These are phyloP conservation scores for Hanseniaspora mollemarum DNA, from an alignment of 805 yeast genomes.

Conservation along the genomic window DNA sequence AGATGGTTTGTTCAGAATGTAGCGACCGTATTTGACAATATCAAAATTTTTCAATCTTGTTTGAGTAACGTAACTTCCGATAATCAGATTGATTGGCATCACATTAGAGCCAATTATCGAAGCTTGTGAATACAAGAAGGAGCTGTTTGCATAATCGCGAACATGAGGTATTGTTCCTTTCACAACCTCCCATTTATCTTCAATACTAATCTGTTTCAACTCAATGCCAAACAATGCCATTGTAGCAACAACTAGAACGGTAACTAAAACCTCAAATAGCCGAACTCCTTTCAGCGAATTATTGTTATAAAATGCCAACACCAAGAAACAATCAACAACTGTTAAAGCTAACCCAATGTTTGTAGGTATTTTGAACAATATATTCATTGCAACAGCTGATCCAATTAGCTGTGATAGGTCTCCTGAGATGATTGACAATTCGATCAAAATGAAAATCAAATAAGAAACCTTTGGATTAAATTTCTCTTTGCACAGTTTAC, in stretches of 20 bases:
- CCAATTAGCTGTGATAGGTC: constrained; percentile 97
- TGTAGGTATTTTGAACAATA: constrained; percentile 67
- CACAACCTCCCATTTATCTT: constrained; percentile 48
- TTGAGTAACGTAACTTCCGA: constrained; percentile 83
- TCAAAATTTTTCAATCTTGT: constrained; percentile 74
- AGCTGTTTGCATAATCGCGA: constrained; percentile 40
- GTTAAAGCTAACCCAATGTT: constrained; percentile 76
- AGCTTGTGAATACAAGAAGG: constrained; percentile 64
- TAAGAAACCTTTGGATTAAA: constrained; percentile 25
- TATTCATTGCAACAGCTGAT: constrained; percentile 87
- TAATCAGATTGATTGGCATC: constrained; percentile 84
- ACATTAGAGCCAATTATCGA: constrained; percentile 90
- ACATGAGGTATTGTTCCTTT: constrained; percentile 53
- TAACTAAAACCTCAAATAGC: constrained; percentile 70
- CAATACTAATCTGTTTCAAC: constrained; percentile 52
- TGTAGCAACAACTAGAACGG: constrained; percentile 64
- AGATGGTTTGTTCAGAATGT: constrained; percentile 52
- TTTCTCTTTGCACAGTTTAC: constrained; percentile 67
- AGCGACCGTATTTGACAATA: constrained; percentile 38
- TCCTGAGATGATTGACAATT: constrained; percentile 84
- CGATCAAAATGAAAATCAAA: constrained; percentile 64
- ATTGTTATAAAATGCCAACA: constrained; percentile 64
- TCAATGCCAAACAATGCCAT: constrained; percentile 78
- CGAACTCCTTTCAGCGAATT: constrained; percentile 71
- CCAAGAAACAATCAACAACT: constrained; percentile 72